Evolutionary conservation across 768 basidiomycete genomes (phyloP), one percentile per base, ranked within the genome.

Genomic region (Mycena alexandri): DNA sequence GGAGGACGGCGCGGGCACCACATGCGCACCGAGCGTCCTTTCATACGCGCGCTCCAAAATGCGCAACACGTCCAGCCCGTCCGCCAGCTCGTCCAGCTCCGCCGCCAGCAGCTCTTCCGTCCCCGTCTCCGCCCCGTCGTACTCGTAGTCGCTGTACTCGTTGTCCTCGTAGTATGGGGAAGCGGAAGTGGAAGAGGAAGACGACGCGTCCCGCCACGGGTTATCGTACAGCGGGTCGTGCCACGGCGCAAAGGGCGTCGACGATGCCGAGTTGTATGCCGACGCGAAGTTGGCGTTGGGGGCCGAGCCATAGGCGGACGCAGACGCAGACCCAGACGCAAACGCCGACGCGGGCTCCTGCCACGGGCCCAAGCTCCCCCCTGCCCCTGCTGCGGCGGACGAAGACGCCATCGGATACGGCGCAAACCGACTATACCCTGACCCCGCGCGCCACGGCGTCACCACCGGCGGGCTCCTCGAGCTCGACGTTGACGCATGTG

Each of bases 31-130:
- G 38, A 92, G 79, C 8, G 91, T 89, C 55, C 82, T 82, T 66
- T 91, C 88, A 72, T 90, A 93, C 5, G 91, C 91, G 29, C 83
- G 84, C 74, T 93, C 90, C 46, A 93, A 82, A 54, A 92, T 87
- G 74, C 85, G 83, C 16, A 92, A 83, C 14, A 92, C 83, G 72
- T 93, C 89, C 46, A 92, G 80, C 16, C 89, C 90, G n/a, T 91
- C 90, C 42, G 84, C 85, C 14, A 92, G 84, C 14, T 91, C 90
- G 63, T 88, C 86, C n/a, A 90, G 77, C 17, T 79, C 75, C 36
- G 79, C 79, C 56, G 81, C 66, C 14, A 71, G 59, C 4, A 42
- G 48, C 13, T 62, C 67, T 8, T 59, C 66, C 19, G 59, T 50
- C 2, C 25, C 10, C 33, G n/a, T 19, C 25, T 5, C 46, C 29